Base-by-base conservation (phyloP, 495 filamentous ascomycete species). In the Staphylotrichum longicolle region DNA sequence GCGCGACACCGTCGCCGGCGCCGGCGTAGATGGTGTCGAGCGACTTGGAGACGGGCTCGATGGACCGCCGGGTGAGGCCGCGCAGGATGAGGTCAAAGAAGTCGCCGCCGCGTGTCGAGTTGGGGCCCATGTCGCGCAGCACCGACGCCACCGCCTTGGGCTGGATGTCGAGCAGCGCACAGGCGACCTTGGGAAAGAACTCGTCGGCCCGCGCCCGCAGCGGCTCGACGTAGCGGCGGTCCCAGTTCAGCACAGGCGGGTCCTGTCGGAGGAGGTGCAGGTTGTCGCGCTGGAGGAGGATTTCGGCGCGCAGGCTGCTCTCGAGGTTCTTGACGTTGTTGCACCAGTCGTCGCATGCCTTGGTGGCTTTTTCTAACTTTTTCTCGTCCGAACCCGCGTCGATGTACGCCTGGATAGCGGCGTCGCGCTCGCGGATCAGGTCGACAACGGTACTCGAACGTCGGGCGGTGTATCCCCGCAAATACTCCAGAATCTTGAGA, bases 191-290 rank as follows among this genome's bases (percentile, higher is more conserved):
- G 9, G 85, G 87, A 64, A 75, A 87, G 58, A 88, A 79, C 60
- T 92, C 88, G 5, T 82, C 69, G 0, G 68, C 35, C 10, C 78
- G 52, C 30, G 82, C 77, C 7, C 68, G 60, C 47, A 83, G 80
- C 30, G 81, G 72, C 65, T 86, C 83, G 40, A 67, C 40, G 7
- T 72, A 74, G 33, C 89, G 85, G 5, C 80, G 82, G 67, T 91
- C 88, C 84, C 84, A 91, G 53, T 74, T 59, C 2, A 91, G 73
- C 5, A 80, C 42, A 0, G 80, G 80, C 4, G 83, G 77, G 8
- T 73, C 61, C 50, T 77, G 75, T 8, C 62, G 62, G 15, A 78
- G 74, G 15, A 74, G 57, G 52, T 78, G 70, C 39, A 75, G 66
- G 58, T 83, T 83, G 65, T 85, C 82, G 48, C 73, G 75, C 45